Conservation (phyloP, 208 protist species). For the Leishmania tarentolae region DNA sequence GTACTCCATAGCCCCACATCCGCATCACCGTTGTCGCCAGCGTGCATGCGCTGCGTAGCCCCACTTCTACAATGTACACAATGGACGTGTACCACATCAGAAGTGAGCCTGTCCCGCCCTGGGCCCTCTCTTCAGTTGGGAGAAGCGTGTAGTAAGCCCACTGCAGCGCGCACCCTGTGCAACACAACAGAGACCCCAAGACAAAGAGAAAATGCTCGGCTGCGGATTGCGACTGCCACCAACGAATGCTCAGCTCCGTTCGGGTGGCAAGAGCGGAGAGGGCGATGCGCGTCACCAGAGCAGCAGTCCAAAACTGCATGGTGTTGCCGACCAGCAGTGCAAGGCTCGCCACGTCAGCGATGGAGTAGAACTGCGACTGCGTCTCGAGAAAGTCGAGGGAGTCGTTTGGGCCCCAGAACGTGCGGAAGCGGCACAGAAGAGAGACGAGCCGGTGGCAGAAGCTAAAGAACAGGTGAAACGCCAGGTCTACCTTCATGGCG, state of each 20-base stretch:
- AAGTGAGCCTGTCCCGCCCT: conserved; percentile 19
- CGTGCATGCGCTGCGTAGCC: conserved; percentile 16
- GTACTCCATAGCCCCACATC: conserved; percentile 26
- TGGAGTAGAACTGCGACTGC: conserved; percentile 27
- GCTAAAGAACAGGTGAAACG: conserved; percentile 28
- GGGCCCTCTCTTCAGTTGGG: conserved; percentile 11
- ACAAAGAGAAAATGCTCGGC: conserved; percentile 14
- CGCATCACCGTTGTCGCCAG: conserved; percentile 32
- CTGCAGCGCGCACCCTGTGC: conserved; percentile 39
- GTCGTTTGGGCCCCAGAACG: conserved; percentile 13
- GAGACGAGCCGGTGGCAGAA: conserved; percentile 16
- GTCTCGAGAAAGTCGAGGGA: conserved; percentile 15
- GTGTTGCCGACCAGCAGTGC: conserved; percentile 38
- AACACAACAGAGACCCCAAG: conserved; percentile 8
- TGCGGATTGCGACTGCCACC: conserved; percentile 30
- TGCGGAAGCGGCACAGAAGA: conserved; percentile 10
- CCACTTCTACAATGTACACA: conserved; percentile 39
- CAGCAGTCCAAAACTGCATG: conserved; percentile 33
- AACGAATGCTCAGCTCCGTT: conserved; percentile 27
- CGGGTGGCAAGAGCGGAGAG: conserved; percentile 35
- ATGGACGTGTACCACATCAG: conserved; percentile 55
- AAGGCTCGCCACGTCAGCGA: conserved; percentile 19
- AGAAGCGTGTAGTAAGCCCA: conserved; percentile 74
- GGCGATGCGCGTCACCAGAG: conserved; percentile 30
- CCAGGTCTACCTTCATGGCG: conserved; percentile 24